Base-by-base conservation (phyloP, 2,329 filamentous ascomycete species). In the Ascochyta pisi region DNA sequence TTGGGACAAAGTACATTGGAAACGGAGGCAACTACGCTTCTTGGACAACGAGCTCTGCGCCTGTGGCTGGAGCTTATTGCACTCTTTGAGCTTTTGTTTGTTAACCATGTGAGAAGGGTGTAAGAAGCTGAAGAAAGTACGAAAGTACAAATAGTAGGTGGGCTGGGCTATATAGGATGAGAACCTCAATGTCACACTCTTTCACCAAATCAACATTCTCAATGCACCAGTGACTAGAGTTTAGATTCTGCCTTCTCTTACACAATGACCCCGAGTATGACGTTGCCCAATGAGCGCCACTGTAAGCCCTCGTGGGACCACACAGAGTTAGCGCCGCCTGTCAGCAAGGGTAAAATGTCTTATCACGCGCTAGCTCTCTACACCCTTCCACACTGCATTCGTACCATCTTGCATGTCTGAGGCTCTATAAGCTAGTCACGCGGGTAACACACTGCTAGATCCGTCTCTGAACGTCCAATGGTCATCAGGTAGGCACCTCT, bases 131-230 rank as follows among this genome's bases (percentile, higher is more conserved):
- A 59, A 34, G 33, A 37, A 46, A 38, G 31, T 49, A 53, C 43
- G 42, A 53, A 38, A 41, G 27, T 45, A 35, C 37, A 41, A 7
- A 50, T 47, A 43, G 12, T 27, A 41, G 47, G 37, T 16, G 47
- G 40, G 12, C 48, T 66, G 38, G 39, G 35, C 44, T 48, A 45
- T 35, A 68, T 73, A 74, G 70, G 70, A 73, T 71, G 62, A 73
- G 55, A 69, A 70, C 63, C 68, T 70, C 58, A 73, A 73, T 73
- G 66, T 69, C 66, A 73, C 70, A 71, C 68, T 73, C 70, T 63
- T 69, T 73, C 63, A 65, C 51, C 43, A 41, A 54, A 38, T 16
- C 27, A 41, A 15, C 2, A 15, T 15, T 5, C 19, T 48, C n/a
- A 22, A 4, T 42, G 37, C 29, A 42, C 29, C 37, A 19, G 26